phyloP scores from a whole-genome alignment of 441 rosid species.

The Codiaeum variegatum region DNA sequence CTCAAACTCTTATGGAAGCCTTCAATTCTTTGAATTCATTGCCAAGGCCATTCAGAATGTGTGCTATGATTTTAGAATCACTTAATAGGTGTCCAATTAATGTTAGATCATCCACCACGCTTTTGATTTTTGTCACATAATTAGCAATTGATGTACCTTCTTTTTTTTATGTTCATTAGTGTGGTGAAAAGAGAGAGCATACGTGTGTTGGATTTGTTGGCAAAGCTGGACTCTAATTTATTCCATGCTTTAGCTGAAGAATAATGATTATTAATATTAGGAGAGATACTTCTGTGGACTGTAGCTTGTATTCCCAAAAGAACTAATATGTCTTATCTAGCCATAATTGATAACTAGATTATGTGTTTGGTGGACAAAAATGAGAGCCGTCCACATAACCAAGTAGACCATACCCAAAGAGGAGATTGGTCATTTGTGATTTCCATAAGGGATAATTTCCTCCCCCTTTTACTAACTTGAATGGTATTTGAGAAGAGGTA shows the following conservation, averaged over 20 bases:
- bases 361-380: neutral
- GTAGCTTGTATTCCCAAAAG: slow-evolving; percentile 2
- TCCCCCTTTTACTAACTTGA: neutral
- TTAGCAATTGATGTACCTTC: neutral
- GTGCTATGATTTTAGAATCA: no score
- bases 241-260: neutral
- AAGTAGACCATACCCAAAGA: neutral
- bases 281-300: neutral
- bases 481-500: no score
- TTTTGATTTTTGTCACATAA: neutral
- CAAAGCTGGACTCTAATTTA: neutral
- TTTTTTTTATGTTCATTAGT: neutral
- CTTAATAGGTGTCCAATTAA: neutral
- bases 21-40: neutral
- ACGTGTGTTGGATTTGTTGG: neutral
- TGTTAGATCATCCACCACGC: neutral
- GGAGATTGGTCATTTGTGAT: neutral
- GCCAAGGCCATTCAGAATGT: neutral
- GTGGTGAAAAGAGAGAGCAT: neutral
- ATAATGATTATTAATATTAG: no score
- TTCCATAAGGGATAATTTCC: neutral
- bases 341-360: neutral
- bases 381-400: neutral
- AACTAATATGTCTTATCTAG: neutral
- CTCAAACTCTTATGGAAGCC: no score